Evolutionary conservation across 2,329 filamentous ascomycete genomes (phyloP), one percentile per base, ranked within the genome.

Genomic region (Aspergillus phoenicis): DNA sequence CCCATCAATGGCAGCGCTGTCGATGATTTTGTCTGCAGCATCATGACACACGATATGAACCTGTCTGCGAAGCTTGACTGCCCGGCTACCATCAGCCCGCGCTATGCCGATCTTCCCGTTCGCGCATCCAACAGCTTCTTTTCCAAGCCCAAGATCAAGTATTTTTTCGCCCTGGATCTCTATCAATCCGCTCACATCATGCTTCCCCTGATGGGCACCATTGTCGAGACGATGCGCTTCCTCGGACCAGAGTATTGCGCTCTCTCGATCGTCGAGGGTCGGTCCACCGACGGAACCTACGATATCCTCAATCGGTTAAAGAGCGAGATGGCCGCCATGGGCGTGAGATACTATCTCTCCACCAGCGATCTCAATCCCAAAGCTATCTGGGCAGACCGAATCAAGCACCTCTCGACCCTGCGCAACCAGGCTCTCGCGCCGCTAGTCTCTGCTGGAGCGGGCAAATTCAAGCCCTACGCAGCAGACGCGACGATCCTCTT

Each of bases 241-340:
- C 13, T 53, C 15, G 51, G 51, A 2, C 51, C 51, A 10, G 26
- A 53, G 20, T 53, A 53, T 20, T 53, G 51, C 24, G 51, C 51
- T 38, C 51, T 53, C 7, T 53, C 51, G 20, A 53, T 53, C 51
- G 51, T 53, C 22, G 51, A 53, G 15, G 51, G 51, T 22, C 51
- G 51, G 5, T 53, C 51, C 51, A 53, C 51, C 20, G 51, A 53
- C 24, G 51, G 51, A 7, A 53, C 51, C 11, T 53, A 53, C 33
- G 51, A 53, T 13, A 41, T 53, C n/a, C 51, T 53, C 11, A 8
- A 8, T 20, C 33, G 33, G 5, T 17, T 53, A 11, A 24, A 53
- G 24, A 20, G 17, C 20, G 51, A 53, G 20, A 33, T 53, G 30
- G 51, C 51, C 20, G 51, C 51, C 17, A 39, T 53, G 51, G 51